Conservation (phyloP, 148 eudicot species). For the Rhododendron griersonianum region DNA sequence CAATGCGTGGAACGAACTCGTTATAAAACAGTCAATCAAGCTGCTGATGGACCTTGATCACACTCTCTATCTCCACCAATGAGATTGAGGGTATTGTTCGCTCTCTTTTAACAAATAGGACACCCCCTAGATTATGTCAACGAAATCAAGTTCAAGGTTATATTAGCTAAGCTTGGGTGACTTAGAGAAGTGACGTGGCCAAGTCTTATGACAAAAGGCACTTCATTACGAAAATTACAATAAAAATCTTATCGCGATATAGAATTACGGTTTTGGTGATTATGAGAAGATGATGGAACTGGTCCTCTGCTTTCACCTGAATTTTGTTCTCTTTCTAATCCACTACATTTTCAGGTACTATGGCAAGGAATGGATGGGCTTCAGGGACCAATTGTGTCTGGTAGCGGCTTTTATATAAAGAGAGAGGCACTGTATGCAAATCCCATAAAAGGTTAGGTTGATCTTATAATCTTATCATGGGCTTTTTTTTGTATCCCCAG, state of each 20-base stretch:
- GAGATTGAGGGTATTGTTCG: too few relatives aligned
- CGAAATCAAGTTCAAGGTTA: too few relatives aligned
- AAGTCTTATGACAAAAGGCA: too few relatives aligned
- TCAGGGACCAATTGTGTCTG: conserved; percentile 39
- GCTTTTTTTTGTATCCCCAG: too few relatives aligned
- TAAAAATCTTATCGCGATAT: background rate
- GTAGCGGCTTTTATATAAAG: conserved; percentile 52
- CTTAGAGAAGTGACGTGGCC: too few relatives aligned
- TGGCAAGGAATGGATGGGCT: conserved; percentile 57
- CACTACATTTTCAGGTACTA: conserved; percentile 13
- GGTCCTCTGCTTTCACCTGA: background rate
- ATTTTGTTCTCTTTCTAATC: background rate
- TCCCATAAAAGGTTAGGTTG: background rate
- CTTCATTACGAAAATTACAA: background rate
- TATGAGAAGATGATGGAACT: background rate
- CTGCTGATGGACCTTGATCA: too few relatives aligned
- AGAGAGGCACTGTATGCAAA: conserved; percentile 46
- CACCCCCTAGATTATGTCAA: too few relatives aligned
- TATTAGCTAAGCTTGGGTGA: too few relatives aligned
- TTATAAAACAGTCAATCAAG: background rate
- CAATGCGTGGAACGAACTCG: background rate
- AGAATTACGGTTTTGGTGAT: background rate
- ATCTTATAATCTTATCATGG: too few relatives aligned
- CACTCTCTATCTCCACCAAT: too few relatives aligned
- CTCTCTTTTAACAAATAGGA: too few relatives aligned